Percentiles rank a stretch among this genome's conserved stretches.
These are phyloP conservation scores for Colletotrichum acutatum DNA, from an alignment of 2,329 filamentous ascomycete genomes.

Conservation along the genomic window DNA sequence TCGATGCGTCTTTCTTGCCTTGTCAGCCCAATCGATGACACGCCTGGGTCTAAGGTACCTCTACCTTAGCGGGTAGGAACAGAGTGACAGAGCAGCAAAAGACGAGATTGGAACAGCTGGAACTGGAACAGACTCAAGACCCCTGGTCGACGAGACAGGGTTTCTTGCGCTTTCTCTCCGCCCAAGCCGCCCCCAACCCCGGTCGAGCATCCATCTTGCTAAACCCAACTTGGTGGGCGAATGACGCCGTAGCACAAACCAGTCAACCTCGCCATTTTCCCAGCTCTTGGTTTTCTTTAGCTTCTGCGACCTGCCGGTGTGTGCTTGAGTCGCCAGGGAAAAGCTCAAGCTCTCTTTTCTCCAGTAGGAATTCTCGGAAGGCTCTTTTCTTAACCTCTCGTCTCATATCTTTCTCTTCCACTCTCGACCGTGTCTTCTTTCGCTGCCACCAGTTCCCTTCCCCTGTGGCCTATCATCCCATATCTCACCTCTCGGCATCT, in stretches of 20 bases:
- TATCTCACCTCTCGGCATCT: constrained; percentile 6
- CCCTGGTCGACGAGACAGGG: constrained; percentile 15
- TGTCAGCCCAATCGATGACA: constrained; percentile 33
- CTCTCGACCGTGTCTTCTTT: neutral
- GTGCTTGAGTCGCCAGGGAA: constrained; percentile 41
- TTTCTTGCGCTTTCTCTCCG: constrained; percentile 10
- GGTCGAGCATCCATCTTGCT: constrained; percentile 22
- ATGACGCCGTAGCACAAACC: constrained; percentile 34
- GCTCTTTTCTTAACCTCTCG: neutral
- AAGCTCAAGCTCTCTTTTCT: neutral
- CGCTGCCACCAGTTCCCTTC: neutral
- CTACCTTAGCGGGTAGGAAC: constrained; percentile 13
- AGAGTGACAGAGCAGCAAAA: neutral
- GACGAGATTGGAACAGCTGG: neutral
- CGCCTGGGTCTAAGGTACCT: neutral
- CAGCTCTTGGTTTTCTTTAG: neutral
- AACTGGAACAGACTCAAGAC: constrained; percentile 18
- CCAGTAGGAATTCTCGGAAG: neutral
- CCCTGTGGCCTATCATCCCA: neutral
- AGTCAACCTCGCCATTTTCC: constrained; percentile 37
- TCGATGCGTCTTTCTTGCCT: constrained; percentile 1
- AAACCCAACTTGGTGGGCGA: constrained; percentile 26
- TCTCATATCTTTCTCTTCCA: neutral
- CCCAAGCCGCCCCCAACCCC: constrained; percentile 23
- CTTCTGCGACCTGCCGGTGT: neutral